phyloP scores from a whole-genome alignment of 441 rosid species.

The Populus trichocarpa region DNA sequence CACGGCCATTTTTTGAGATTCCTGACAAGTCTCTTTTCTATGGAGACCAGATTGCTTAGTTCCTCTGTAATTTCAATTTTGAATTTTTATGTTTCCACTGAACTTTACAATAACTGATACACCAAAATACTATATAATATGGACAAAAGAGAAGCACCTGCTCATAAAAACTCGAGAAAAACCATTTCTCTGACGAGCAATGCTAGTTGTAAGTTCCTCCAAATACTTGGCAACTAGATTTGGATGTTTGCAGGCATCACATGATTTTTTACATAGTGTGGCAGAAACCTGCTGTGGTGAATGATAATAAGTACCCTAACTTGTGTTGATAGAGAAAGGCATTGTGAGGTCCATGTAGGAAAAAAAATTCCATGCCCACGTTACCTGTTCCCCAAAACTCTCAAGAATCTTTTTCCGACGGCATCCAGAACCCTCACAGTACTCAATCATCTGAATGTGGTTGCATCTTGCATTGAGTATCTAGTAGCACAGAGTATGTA shows the following conservation, averaged over 20 bases:
- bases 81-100: neutral
- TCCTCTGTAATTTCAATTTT: neutral
- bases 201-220: constrained; percentile 57
- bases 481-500: constrained; percentile 9
- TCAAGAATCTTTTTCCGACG: constrained; percentile 87
- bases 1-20: neutral
- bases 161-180: constrained; percentile 52
- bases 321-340: constrained; percentile 8
- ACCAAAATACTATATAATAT: neutral
- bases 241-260: constrained; percentile 92
- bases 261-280: constrained; percentile 63
- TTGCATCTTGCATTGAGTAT: constrained; percentile 15
- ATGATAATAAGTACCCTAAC: constrained; percentile 14
- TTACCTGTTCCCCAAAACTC: constrained; percentile 92
- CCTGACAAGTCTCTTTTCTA: neutral
- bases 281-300: constrained; percentile 46
- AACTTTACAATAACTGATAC: neutral
- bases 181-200: constrained; percentile 47
- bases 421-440: constrained; percentile 90
- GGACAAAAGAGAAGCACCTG: constrained; percentile 43
- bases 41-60: neutral
- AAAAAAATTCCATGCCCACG: neutral
- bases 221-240: constrained; percentile 53
- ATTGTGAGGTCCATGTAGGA: neutral
- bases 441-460: constrained; percentile 67